A percentile compares a stretch with the other conserved stretches of the same genome.
phyloP scores from a whole-genome alignment of 768 basidiomycete genomes.

The Tubosaeta sp. region DNA sequence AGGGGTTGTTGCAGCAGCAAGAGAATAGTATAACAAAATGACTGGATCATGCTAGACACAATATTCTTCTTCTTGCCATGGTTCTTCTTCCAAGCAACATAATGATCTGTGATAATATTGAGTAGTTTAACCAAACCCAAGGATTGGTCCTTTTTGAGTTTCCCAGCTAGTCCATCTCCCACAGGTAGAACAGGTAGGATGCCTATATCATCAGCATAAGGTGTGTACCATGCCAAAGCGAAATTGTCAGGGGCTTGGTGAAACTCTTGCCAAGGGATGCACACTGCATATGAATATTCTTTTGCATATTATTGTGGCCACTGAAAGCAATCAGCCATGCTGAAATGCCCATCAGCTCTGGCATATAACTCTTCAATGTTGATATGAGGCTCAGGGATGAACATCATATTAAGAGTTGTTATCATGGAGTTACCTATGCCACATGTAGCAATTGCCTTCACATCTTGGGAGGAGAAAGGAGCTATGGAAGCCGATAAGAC shows the following conservation, averaged over 20 bases:
- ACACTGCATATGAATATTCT: not conserved
- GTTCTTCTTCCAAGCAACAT: not conserved
- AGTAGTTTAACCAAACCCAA: not conserved
- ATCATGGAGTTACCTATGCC: constrained; percentile 1
- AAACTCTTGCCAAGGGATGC: not conserved
- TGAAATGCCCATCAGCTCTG: not conserved
- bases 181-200: too few species aligned
- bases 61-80: not conserved
- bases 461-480: not conserved
- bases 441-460: constrained; percentile 2
- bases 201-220: not conserved
- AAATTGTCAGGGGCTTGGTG: not conserved
- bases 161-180: not conserved
- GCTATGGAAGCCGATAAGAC: not conserved
- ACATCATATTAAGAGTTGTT: constrained; percentile 2
- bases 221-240: not conserved
- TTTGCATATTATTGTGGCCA: not conserved
- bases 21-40: not conserved
- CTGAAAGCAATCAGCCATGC: not conserved
- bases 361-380: not conserved
- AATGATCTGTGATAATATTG: not conserved
- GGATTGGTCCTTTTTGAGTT: not conserved
- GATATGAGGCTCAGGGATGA: constrained; percentile 3
- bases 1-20: too few species aligned
- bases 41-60: not conserved